Evolutionary conservation across 2,329 filamentous ascomycete genomes (phyloP).

Genomic region (Phyllosticta capitalensis): DNA sequence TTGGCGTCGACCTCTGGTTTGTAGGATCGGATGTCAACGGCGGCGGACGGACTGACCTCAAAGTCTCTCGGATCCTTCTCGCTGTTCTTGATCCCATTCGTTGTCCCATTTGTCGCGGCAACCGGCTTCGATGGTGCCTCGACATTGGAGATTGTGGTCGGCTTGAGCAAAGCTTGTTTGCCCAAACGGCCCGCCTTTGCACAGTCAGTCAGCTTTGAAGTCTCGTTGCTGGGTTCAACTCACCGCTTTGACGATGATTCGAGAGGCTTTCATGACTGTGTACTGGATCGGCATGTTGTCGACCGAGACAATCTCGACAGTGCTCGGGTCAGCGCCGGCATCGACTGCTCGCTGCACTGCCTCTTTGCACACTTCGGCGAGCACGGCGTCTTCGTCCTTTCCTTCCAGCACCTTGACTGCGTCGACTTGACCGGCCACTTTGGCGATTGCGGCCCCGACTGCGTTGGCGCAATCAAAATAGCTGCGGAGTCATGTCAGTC

Average conservation of each 20-base stretch:
- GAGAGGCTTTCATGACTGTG: neutral
- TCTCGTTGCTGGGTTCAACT: neutral
- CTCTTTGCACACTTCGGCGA: neutral
- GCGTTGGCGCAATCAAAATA: constrained; percentile 50
- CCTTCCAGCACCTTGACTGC: constrained; percentile 36
- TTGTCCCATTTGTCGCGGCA: neutral
- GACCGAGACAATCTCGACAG: constrained; percentile 34
- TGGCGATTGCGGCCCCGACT: constrained; percentile 50
- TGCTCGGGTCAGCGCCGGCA: constrained; percentile 24
- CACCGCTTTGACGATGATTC: neutral
- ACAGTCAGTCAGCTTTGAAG: neutral
- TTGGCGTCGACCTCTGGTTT: neutral
- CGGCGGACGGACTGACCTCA: neutral
- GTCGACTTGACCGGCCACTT: constrained; percentile 45
- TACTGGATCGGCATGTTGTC: neutral
- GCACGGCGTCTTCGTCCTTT: constrained; percentile 26
- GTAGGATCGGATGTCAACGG: neutral
- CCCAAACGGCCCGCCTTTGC: neutral
- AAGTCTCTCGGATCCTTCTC: neutral
- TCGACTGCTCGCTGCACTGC: constrained; percentile 26
- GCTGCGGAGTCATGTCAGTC: constrained; percentile 12
- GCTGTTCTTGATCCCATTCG: neutral
- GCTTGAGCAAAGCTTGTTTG: neutral
- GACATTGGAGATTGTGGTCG: neutral
- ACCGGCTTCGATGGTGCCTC: neutral